Evolutionary conservation across 2,329 filamentous ascomycete genomes (phyloP), one percentile per base, ranked within the genome.

Genomic region (Penicillium italicum): DNA sequence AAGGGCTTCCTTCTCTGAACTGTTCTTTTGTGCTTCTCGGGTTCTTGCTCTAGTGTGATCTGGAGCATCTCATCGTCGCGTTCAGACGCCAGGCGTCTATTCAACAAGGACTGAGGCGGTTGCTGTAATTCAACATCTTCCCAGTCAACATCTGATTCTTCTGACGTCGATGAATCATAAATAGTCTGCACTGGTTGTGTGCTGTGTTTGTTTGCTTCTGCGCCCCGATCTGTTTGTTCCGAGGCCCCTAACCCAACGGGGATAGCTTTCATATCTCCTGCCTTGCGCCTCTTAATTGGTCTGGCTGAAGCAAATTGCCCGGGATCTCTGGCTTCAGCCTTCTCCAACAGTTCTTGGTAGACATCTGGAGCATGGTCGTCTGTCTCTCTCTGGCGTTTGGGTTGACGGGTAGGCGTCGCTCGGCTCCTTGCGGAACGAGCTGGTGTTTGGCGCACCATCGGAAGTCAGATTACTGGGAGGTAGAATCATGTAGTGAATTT

Each of bases 101-200:
- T 37, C n/a, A 34, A 18, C 16, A 48, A 49, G 47, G 56, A 56
- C 63, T 57, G 63, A 59, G 63, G 48, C 56, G 68, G 12, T 57
- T 69, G 65, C 51, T 75, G 70, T 18, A 81, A 68, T 52, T 80
- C 77, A 43, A 85, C 77, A 60, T 85, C 84, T 70, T 88, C 85
- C 79, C 85, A 88, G 44, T 85, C 84, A 56, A 82, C 73, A 50
- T 86, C 83, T 50, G 82, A 83, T n/a, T 82, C 82, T 57, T 83
- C 82, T 14, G 80, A 80, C 31, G 81, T 76, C 69, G 65, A 60
- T 12, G 69, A 71, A 37, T 74, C 70, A 61, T 73, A 74, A 11
- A 69, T 60, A 4, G 65, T 73, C 53, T 74, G 72, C 9, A 70
- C 36, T 40, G 62, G 56, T 24, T 54, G 64, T 6, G 26, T 38